Conservation (phyloP, 2,329 filamentous ascomycete genomes). For the Basipetospora chlamydospora region DNA sequence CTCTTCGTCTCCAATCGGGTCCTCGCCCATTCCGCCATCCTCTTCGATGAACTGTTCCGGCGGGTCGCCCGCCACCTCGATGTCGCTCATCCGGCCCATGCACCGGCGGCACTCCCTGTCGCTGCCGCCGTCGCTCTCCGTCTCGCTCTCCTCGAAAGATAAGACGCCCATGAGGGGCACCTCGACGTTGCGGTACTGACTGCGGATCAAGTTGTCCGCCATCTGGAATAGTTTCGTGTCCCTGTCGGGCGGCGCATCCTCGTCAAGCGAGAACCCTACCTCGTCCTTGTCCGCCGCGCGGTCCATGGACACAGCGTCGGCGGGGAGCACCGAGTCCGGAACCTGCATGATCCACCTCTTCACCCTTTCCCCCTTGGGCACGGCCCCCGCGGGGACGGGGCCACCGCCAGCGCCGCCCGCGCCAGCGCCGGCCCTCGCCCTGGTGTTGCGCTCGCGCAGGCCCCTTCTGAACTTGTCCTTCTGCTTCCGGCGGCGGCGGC, state of each 20-base stretch:
- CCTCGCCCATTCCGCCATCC: conserved; percentile 14
- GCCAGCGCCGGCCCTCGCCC: too few species aligned
- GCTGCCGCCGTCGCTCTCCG: conserved; percentile 22
- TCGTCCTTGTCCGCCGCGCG: conserved; percentile 22
- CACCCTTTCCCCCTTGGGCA: conserved; percentile 27
- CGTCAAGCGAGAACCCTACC: conserved; percentile 25
- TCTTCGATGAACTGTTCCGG: conserved; percentile 9
- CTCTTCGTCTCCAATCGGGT: conserved; percentile 14
- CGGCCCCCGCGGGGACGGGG: too few species aligned
- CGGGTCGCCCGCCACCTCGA: conserved; percentile 11
- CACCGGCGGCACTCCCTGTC: conserved; percentile 1
- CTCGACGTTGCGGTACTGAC: conserved; percentile 29
- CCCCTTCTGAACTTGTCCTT: conserved; percentile 26
- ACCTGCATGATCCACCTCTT: conserved; percentile 28
- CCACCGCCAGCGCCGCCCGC: too few species aligned
- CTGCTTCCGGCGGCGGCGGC: conserved; percentile 24
- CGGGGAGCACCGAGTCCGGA: conserved; percentile 19
- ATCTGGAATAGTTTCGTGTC: conserved; percentile 27
- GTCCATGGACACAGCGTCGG: conserved; percentile 14
- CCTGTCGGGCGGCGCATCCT: conserved; percentile 23
- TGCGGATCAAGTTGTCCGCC: conserved; percentile 32
- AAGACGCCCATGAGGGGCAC: conserved; percentile 30
- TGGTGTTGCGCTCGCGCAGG: conserved; percentile 18
- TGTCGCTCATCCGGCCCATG: conserved; percentile 6
- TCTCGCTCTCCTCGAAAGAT: conserved; percentile 28